Evolutionary conservation across 2,329 filamentous ascomycete species (phyloP).

Genomic region (Colletotrichum abscissum): DNA sequence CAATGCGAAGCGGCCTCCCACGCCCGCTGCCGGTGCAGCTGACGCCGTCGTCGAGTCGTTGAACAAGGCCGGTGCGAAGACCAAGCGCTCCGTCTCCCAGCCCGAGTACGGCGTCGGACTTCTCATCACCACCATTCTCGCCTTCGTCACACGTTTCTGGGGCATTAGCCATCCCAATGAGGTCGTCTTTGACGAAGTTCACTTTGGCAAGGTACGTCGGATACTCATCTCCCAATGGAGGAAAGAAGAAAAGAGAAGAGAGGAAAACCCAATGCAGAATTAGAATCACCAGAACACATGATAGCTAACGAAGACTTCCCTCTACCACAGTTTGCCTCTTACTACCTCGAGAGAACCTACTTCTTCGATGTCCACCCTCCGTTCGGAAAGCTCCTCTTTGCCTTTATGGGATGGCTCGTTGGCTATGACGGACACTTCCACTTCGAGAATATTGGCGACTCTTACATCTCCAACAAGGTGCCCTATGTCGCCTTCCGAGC

Average conservation of each 20-base stretch:
- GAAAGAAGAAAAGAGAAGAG: neutral
- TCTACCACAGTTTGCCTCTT: slow-evolving; percentile 72
- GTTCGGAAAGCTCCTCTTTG: slow-evolving; percentile 97
- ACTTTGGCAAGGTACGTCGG: slow-evolving; percentile 92
- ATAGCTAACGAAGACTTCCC: slow-evolving; percentile 24
- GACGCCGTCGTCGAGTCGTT: slow-evolving; percentile 65
- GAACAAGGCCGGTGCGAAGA: slow-evolving; percentile 53
- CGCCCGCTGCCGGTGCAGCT: slow-evolving; percentile 46
- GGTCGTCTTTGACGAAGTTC: slow-evolving; percentile 98
- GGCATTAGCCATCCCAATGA: slow-evolving; percentile 95
- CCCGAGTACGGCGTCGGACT: slow-evolving; percentile 88
- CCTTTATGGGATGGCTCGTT: slow-evolving; percentile 95
- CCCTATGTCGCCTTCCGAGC: slow-evolving; percentile 97
- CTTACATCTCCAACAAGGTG: slow-evolving; percentile 96
- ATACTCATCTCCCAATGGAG: neutral
- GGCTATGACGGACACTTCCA: slow-evolving; percentile 97
- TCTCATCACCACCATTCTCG: slow-evolving; percentile 80
- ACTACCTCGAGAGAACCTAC: slow-evolving; percentile 95
- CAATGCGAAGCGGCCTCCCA: slow-evolving; percentile 57
- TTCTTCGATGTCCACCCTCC: slow-evolving; percentile 99
- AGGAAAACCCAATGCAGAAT: neutral
- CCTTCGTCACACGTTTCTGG: slow-evolving; percentile 94
- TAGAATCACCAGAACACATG: neutral
- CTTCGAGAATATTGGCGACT: slow-evolving; percentile 99
- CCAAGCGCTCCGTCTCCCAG: slow-evolving; percentile 65